These are phyloP conservation scores for Mycena venus DNA, from an alignment of 768 basidiomycete species.

Conservation along the genomic window DNA sequence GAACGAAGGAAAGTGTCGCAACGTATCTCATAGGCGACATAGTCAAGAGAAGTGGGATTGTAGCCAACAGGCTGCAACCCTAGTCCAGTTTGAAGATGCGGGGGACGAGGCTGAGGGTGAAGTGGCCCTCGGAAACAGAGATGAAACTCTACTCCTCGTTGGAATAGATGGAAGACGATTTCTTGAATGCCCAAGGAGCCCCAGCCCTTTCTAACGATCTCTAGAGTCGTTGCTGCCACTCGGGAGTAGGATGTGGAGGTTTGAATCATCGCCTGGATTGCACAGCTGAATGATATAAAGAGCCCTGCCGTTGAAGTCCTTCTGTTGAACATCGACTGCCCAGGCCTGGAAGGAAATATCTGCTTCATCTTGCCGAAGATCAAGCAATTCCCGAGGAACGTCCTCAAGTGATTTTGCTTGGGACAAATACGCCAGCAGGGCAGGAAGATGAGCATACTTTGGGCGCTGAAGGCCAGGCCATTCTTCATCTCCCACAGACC, in stretches of 20 bases:
- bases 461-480: background rate
- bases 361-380: conserved; percentile 7
- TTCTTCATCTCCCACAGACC: background rate
- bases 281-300: background rate
- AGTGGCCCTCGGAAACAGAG: background rate
- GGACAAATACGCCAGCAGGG: background rate
- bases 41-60: background rate
- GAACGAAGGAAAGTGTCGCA: background rate
- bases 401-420: background rate
- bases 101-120: background rate
- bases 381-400: too few species aligned
- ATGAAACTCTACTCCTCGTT: background rate
- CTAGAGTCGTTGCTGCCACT: too few species aligned
- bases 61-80: background rate
- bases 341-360: background rate
- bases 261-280: background rate
- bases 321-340: background rate
- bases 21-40: background rate
- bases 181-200: background rate
- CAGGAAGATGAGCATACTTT: background rate
- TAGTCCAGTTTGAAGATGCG: background rate
- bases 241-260: background rate
- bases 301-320: background rate
- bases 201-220: background rate
- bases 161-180: background rate